Evolutionary conservation across 2,329 filamentous ascomycete species (phyloP).

Genomic region (Plectosphaerella plurivora): DNA sequence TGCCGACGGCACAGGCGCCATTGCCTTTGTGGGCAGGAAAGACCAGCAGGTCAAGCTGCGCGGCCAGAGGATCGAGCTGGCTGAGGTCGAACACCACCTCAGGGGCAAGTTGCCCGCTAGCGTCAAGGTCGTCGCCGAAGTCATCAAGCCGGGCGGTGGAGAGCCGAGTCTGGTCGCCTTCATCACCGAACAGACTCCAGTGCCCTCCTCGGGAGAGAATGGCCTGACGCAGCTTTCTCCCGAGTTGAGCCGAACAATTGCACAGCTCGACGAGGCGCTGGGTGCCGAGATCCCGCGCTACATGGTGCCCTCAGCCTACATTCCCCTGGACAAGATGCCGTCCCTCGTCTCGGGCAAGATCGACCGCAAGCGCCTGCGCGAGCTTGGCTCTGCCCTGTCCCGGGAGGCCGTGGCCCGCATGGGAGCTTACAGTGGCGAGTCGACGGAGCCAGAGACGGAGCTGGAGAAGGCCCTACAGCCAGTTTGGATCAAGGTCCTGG

Average conservation of each 20-base stretch:
- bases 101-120: conserved; percentile 35
- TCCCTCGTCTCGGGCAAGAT: conserved; percentile 44
- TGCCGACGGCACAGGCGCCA: conserved; percentile 45
- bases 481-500: conserved; percentile 33
- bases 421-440: conserved; percentile 21
- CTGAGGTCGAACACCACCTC: conserved; percentile 47
- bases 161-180: conserved; percentile 43
- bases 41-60: conserved; percentile 66
- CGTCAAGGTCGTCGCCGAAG: conserved; percentile 41
- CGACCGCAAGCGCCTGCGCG: conserved; percentile 42
- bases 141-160: conserved; percentile 38
- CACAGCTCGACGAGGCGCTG: conserved; percentile 24
- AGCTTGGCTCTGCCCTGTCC: conserved; percentile 35
- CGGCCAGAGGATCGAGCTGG: conserved; percentile 61
- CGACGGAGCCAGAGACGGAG: conserved; percentile 30
- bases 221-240: conserved; percentile 23
- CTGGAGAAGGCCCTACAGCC: conserved; percentile 30
- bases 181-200: conserved; percentile 27
- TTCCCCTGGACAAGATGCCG: conserved; percentile 40
- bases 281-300: conserved; percentile 33
- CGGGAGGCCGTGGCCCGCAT: conserved; percentile 33
- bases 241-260: conserved; percentile 23
- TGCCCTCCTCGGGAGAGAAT: conserved; percentile 10
- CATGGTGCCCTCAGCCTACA: conserved; percentile 44
- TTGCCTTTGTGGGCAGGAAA: conserved; percentile 57